Base-by-base conservation (phyloP, 2,329 filamentous ascomycete species). In the Helicocarpus griseus region DNA sequence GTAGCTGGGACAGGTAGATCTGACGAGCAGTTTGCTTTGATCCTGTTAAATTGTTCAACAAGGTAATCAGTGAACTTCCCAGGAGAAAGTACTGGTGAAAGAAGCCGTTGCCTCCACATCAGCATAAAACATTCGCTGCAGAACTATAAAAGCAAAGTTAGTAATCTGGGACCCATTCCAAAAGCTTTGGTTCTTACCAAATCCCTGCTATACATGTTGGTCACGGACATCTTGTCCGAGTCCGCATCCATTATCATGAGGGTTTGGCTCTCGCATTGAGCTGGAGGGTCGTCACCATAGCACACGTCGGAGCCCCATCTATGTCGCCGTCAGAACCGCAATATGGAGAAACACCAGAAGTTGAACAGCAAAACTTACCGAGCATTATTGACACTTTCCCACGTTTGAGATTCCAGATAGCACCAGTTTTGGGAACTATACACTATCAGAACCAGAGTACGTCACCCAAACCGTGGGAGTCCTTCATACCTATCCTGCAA, bases 51-150 rank as follows among this genome's bases (percentile, higher is more conserved):
- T 29, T 58, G 53, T n/a, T 55, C 50, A 43, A 54, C 47, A 19
- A 58, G 51, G n/a, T 56, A 54, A 28, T 58, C 53, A 11, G 48
- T 52, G 17, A 56, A 50, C 19, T 55, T 54, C 5, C 53, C 54
- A 8, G 55, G 47, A 35, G 54, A 51, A 28, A 56, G 51, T 9
- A 52, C 38, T 17, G 56, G 54, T 1, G 54, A 56, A 39, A 55
- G 52, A 19, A 58, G 44, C 11, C 54, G 46, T 35, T 58, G 56
- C 26, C 49, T 56, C 56, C 56, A 58, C 5, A 58, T 49, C 35
- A 55, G 47, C 9, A 58, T 44, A 33, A 58, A 58, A 35, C 56
- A 58, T 48, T 58, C 56, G 50, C 54, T 56, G 35, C 56, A 58
- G 39, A 56, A 58, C 56, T 58, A 51, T 19, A 39, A 36, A 40